A percentile compares a stretch with the other conserved stretches of the same genome.
phyloP scores from a whole-genome alignment of 73 alveolate genomes.

The Stentor coeruleus region DNA sequence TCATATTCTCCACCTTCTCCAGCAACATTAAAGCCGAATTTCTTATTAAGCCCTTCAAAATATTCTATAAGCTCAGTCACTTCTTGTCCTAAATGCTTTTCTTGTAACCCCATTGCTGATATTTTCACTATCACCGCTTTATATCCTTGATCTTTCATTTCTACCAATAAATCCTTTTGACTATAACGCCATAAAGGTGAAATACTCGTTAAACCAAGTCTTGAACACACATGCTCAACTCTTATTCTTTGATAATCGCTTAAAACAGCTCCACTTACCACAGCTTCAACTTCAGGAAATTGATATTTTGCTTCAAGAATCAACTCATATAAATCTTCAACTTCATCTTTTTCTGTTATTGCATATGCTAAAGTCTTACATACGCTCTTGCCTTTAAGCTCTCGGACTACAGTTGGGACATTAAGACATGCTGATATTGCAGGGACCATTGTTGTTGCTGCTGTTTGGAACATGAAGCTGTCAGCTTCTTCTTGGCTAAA shows the following conservation, averaged over 20 bases:
- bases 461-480: constrained; percentile 94
- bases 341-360: constrained; percentile 77
- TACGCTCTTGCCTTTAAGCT: constrained; percentile 45
- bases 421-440: constrained; percentile 88
- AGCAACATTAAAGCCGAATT: constrained; percentile 91
- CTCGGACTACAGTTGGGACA: constrained; percentile 64
- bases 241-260: constrained; percentile 92
- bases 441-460: constrained; percentile 79
- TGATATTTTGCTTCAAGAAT: constrained; percentile 65
- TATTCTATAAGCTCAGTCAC: constrained; percentile 50
- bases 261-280: constrained; percentile 92
- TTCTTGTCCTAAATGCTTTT: constrained; percentile 53
- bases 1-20: constrained; percentile 99
- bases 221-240: constrained; percentile 84
- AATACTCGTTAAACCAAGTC: constrained; percentile 82
- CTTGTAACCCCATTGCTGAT: constrained; percentile 85
- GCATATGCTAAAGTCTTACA: constrained; percentile 29
- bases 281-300: constrained; percentile 84
- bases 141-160: constrained; percentile 85
- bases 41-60: constrained; percentile 34
- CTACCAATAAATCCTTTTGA: constrained; percentile 79
- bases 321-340: constrained; percentile 90
- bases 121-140: constrained; percentile 86
- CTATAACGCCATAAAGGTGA: constrained; percentile 91
- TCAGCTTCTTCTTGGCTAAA: constrained; percentile 67